Evolutionary conservation across 2,329 filamentous ascomycete species (phyloP).

Genomic region (Cladophialophora yegresii): DNA sequence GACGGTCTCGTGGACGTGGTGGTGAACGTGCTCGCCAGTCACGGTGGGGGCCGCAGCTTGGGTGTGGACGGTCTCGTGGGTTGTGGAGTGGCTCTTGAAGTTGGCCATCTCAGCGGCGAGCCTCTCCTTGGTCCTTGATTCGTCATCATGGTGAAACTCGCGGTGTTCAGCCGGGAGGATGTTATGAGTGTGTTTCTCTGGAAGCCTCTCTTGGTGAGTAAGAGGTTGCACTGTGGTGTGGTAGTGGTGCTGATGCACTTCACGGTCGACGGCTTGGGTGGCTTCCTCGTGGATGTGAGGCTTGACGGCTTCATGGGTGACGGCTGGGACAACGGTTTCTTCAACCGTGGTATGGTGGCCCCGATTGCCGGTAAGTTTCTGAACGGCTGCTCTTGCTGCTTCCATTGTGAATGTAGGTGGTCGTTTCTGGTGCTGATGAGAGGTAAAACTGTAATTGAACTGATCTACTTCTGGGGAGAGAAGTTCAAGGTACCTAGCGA

Average conservation of each 20-base stretch:
- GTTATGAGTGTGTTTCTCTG: slow-evolving; percentile 66
- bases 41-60: slow-evolving; percentile 53
- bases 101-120: slow-evolving; percentile 57
- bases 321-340: slow-evolving; percentile 62
- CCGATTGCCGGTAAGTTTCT: slow-evolving; percentile 61
- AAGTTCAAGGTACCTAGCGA: not conserved
- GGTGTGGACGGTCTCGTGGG: slow-evolving; percentile 54
- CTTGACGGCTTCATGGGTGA: slow-evolving; percentile 62
- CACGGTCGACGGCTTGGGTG: slow-evolving; percentile 64
- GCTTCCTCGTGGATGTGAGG: slow-evolving; percentile 64
- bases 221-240: slow-evolving; percentile 70
- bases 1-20: slow-evolving; percentile 65
- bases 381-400: slow-evolving; percentile 64
- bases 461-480: not conserved
- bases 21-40: slow-evolving; percentile 63
- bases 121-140: slow-evolving; percentile 49
- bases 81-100: slow-evolving; percentile 55
- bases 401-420: slow-evolving; percentile 55
- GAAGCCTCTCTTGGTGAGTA: slow-evolving; percentile 55
- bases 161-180: slow-evolving; percentile 62
- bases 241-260: slow-evolving; percentile 72
- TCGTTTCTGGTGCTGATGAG: not conserved
- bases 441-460: not conserved
- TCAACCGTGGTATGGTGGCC: slow-evolving; percentile 72
- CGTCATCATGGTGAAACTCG: slow-evolving; percentile 62